Evolutionary conservation across 306 rosid species (phyloP).

Genomic region (Quercus wislizeni): DNA sequence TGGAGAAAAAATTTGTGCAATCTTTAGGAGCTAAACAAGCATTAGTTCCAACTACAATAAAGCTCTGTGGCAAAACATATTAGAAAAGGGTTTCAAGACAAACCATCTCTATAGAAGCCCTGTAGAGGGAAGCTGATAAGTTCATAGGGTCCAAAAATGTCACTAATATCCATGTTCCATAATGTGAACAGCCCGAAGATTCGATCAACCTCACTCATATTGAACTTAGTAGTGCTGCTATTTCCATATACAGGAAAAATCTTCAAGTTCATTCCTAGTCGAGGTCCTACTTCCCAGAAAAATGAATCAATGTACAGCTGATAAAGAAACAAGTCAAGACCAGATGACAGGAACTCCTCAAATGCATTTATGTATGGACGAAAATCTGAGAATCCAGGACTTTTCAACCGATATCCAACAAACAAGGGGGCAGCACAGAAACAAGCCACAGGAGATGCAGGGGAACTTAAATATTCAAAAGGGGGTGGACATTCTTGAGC

Average conservation of each 20-base stretch:
- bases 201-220: slow-evolving; percentile 53
- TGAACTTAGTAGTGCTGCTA: slow-evolving; percentile 33
- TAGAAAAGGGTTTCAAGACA: slow-evolving; percentile 37
- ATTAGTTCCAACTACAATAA: slow-evolving; percentile 2
- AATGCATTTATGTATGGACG: slow-evolving; percentile 41
- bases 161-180: slow-evolving; percentile 58
- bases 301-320: slow-evolving; percentile 53
- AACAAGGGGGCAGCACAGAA: slow-evolving; percentile 69
- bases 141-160: slow-evolving; percentile 84
- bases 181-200: slow-evolving; percentile 50
- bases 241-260: slow-evolving; percentile 49
- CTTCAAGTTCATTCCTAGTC: slow-evolving; percentile 65
- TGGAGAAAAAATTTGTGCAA: slow-evolving; percentile 1
- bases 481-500: slow-evolving; percentile 58
- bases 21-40: slow-evolving; percentile 9
- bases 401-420: slow-evolving; percentile 72
- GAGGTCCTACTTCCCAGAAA: slow-evolving; percentile 69
- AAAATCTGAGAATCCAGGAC: slow-evolving; percentile 83
- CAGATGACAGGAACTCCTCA: slow-evolving; percentile 39
- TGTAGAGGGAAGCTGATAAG: slow-evolving; percentile 42
- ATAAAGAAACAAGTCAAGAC: slow-evolving; percentile 30
- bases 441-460: slow-evolving; percentile 39
- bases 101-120: slow-evolving; percentile 52
- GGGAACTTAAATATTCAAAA: slow-evolving; percentile 54
- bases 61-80: slow-evolving; percentile 13